A percentile compares a stretch with the other conserved stretches of the same genome.
phyloP scores from a whole-genome alignment of 139 green algal genomes.

The Edaphochlamys debaryana region DNA sequence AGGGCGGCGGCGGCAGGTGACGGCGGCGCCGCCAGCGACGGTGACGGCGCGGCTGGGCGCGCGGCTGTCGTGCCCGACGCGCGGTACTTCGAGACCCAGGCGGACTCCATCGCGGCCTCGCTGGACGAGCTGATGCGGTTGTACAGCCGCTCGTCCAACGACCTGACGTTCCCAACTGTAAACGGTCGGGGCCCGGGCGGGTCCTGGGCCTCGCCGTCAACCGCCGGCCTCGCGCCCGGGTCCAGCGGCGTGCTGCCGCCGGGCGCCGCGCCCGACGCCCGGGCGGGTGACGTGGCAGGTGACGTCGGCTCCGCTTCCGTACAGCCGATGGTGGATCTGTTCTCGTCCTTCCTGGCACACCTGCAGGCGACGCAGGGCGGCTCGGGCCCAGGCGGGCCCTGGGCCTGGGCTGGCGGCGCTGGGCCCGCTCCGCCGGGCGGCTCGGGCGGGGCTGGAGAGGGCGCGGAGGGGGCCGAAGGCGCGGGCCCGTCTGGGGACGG shows the following conservation, averaged over 20 bases:
- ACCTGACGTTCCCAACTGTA: no score
- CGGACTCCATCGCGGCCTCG: neutral
- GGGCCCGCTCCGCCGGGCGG: no score
- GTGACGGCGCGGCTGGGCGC: neutral
- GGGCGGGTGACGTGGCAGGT: neutral
- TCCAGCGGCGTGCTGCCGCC: neutral
- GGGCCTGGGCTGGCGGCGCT: no score
- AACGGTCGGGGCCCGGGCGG: neutral
- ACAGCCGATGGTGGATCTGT: conserved; percentile 41
- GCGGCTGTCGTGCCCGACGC: conserved; percentile 30
- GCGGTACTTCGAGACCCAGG: conserved; percentile 35
- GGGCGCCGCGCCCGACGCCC: neutral
- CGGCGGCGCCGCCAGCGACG: neutral
- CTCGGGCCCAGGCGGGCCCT: neutral
- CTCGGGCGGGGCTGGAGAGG: neutral
- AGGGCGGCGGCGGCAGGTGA: neutral
- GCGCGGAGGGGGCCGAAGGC: neutral
- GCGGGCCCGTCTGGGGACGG: no score
- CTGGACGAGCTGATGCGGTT: conserved; percentile 29
- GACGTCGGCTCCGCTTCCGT: conserved; percentile 3
- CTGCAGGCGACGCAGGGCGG: neutral
- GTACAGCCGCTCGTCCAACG: no score
- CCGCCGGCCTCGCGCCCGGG: no score
- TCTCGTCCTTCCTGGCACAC: conserved; percentile 43
- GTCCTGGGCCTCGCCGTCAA: neutral